Evolutionary conservation across 768 basidiomycete species (phyloP), one percentile per base, ranked within the genome.

Genomic region (Rhizopogon vinicolor): DNA sequence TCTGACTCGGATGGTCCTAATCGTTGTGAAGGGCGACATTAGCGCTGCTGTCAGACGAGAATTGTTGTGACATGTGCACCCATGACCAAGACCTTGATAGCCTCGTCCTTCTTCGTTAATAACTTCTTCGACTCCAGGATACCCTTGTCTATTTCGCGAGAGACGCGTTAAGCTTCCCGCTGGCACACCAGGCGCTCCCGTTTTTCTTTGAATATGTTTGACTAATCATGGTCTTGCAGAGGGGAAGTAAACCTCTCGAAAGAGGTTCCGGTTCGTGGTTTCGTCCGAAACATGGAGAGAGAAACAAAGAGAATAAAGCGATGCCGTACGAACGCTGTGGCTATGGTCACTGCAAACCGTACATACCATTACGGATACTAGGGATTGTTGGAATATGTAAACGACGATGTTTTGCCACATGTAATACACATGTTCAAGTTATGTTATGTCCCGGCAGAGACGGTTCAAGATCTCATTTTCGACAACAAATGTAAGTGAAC

Each of bases 1-100:
- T 68, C 67, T 1, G 67, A 68, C 62, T 68, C 68, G 1, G 68
- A 64, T 28, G 70, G 67, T 6, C 66, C 66, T 68, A 51, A 5
- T 14, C 8, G 41, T 10, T 7, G 19, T 12, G 22, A 22, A 2
- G 13, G 25, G 56, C 14, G 52, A 57, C 1, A 6, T 57, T 2
- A 43, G 42, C 12, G 33, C 2, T 33, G 52, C 18, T 13, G 7
- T 43, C 3, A 14, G 10, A 0, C 2, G 3, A 5, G 0, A 1
- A 3, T 0, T 25, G 1, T n/a, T 2, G 6, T 1, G 5, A 3
- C 3, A 28, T 0, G 28, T 52, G 31, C 0, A 64, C 67, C 68
- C 41, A 70, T 64, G 9, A 68, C 57, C 51, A 68, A 59, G 3
- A 68, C 41, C 29, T 68, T 68, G 62, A 68, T 52, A 6, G 67